Evolutionary conservation across 257 asterid species (phyloP).

Genomic region (Datura wrightii): DNA sequence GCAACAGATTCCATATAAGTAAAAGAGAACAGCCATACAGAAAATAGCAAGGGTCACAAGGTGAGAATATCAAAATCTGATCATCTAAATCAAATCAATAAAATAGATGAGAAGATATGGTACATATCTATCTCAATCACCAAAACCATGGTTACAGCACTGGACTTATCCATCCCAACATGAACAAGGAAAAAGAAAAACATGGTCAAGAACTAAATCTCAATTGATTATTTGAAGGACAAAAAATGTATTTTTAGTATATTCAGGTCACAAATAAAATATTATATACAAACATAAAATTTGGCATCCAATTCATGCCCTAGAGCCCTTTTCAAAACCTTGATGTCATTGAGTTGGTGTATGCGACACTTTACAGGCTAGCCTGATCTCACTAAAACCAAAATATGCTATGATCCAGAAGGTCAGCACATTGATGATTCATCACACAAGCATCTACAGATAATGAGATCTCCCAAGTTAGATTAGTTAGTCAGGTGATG

Average conservation of each 20-base stretch:
- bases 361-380: neutral
- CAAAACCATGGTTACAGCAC: neutral
- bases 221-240: neutral
- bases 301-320: neutral
- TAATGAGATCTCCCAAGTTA: neutral
- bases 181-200: too few species aligned
- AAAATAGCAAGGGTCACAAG: constrained; percentile 14
- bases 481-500: neutral
- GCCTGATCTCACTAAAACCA: neutral
- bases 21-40: constrained; percentile 5
- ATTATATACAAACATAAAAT: neutral
- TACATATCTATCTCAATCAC: neutral
- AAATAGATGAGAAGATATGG: neutral
- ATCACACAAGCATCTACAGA: neutral
- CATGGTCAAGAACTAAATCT: neutral
- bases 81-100: neutral
- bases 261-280: neutral
- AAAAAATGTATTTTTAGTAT: neutral
- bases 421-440: neutral
- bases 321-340: neutral
- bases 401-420: neutral
- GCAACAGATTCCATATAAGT: neutral
- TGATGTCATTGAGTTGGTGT: neutral
- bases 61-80: neutral
- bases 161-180: neutral